phyloP scores from a whole-genome alignment of 2,329 filamentous ascomycete genomes.

The Fusarium subtropicale region DNA sequence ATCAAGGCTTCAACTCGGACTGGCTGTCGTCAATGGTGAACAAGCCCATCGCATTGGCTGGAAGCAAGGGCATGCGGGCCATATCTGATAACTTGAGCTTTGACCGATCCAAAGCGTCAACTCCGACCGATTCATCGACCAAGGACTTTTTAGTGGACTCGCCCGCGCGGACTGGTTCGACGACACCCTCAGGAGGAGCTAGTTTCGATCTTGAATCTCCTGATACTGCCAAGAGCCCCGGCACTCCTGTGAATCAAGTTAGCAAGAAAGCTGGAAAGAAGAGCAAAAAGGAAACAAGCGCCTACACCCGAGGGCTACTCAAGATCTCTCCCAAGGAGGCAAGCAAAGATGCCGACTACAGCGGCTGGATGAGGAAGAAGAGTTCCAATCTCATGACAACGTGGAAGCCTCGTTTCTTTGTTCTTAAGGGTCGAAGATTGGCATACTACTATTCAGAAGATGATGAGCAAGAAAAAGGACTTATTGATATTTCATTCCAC shows the following conservation, averaged over 20 bases:
- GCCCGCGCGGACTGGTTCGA: constrained; percentile 79
- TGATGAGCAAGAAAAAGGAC: constrained; percentile 90
- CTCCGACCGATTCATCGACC: constrained; percentile 60
- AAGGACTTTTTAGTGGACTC: constrained; percentile 55
- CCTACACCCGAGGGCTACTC: constrained; percentile 86
- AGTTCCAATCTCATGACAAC: constrained; percentile 96
- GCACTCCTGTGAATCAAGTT: constrained; percentile 60
- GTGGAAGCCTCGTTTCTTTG: constrained; percentile 97
- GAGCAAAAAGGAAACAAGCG: constrained; percentile 93
- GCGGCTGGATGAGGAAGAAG: constrained; percentile 99
- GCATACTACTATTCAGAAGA: constrained; percentile 97
- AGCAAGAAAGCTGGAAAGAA: constrained; percentile 71
- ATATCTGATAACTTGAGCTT: constrained; percentile 81
- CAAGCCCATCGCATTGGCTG: constrained; percentile 62
- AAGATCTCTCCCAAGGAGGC: constrained; percentile 86
- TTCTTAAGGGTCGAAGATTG: constrained; percentile 88
- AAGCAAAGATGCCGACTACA: constrained; percentile 89
- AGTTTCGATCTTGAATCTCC: constrained; percentile 86
- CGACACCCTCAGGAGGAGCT: constrained; percentile 70
- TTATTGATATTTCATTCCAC: constrained; percentile 98
- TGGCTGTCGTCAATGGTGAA: constrained; percentile 65
- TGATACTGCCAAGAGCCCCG: constrained; percentile 69
- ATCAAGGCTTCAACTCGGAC: constrained; percentile 62
- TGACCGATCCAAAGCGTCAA: constrained; percentile 64
- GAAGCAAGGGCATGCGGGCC: constrained; percentile 78